A percentile compares a stretch with the other conserved stretches of the same genome.
Evolutionary conservation across 306 rosid species (phyloP).

Genomic region (Pyrus communis): DNA sequence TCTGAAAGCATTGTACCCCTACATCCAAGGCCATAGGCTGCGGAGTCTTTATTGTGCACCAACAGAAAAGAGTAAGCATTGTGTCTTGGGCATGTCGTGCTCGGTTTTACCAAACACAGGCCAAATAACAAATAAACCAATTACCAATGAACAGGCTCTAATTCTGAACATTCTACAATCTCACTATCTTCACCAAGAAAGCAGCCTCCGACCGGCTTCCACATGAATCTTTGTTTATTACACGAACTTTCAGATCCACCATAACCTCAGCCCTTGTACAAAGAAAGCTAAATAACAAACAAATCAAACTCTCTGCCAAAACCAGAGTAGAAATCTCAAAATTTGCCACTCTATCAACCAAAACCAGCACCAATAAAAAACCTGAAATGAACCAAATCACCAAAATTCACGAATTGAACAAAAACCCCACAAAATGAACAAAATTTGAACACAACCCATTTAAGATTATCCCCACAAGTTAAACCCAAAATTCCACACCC

Average conservation of each 20-base stretch:
- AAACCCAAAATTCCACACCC: conserved; percentile 14
- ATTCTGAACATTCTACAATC: conserved; percentile 49
- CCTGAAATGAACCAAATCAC: conserved; percentile 19
- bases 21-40: conserved; percentile 31
- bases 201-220: conserved; percentile 31
- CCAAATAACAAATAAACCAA: conserved; percentile 34
- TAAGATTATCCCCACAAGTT: conserved; percentile 1
- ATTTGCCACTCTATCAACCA: conserved; percentile 19
- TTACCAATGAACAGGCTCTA: conserved; percentile 34
- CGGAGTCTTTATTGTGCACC: conserved; percentile 30
- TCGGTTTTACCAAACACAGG: conserved; percentile 46
- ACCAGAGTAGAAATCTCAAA: conserved; percentile 19
- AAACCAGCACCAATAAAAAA: conserved; percentile 16
- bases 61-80: conserved; percentile 35
- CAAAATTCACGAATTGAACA: conserved; percentile 5
- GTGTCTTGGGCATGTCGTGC: conserved; percentile 32
- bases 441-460: conserved; percentile 11
- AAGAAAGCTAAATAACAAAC: neutral
- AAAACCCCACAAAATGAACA: conserved; percentile 13
- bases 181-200: conserved; percentile 27
- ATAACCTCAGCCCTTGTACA: conserved; percentile 28
- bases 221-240: conserved; percentile 50
- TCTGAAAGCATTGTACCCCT: conserved; percentile 33
- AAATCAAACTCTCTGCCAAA: conserved; percentile 7
- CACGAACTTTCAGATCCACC: conserved; percentile 55